These are phyloP conservation scores for Cantharellus anzutake DNA, from an alignment of 768 basidiomycete species.

Conservation along the genomic window DNA sequence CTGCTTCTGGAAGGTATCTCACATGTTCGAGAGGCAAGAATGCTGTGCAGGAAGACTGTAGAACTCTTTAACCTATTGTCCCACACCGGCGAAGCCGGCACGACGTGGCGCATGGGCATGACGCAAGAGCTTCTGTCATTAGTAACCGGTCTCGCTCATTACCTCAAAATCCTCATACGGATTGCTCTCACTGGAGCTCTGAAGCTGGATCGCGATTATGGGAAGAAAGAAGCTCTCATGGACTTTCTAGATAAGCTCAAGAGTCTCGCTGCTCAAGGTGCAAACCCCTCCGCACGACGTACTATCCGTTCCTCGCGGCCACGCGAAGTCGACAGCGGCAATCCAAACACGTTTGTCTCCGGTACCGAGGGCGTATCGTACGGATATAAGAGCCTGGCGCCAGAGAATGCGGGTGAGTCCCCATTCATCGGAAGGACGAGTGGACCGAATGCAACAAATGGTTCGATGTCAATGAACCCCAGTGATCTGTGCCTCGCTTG, in stretches of 20 bases:
- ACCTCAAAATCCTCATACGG: conserved; percentile 96
- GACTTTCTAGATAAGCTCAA: conserved; percentile 88
- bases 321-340: conserved; percentile 12
- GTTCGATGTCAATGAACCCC: conserved; percentile 15
- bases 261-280: conserved; percentile 70
- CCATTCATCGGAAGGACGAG: conserved; percentile 28
- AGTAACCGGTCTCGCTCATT: conserved; percentile 97
- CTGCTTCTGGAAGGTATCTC: conserved; percentile 58
- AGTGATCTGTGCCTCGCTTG: conserved; percentile 82
- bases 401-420: conserved; percentile 77
- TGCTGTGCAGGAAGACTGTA: conserved; percentile 97
- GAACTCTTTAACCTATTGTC: conserved; percentile 94
- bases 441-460: neutral
- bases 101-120: conserved; percentile 72
- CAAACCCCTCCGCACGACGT: conserved; percentile 57
- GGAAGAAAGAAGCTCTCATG: conserved; percentile 62
- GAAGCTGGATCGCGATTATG: conserved; percentile 84
- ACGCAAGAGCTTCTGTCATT: conserved; percentile 92
- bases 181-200: conserved; percentile 92
- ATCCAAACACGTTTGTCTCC: conserved; percentile 26
- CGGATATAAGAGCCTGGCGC: conserved; percentile 81
- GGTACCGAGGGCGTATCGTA: conserved; percentile 82
- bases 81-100: conserved; percentile 83
- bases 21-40: conserved; percentile 92
- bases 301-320: conserved; percentile 25